Conservation (phyloP, 257 asterid species). For the Solanum paucissectum region DNA sequence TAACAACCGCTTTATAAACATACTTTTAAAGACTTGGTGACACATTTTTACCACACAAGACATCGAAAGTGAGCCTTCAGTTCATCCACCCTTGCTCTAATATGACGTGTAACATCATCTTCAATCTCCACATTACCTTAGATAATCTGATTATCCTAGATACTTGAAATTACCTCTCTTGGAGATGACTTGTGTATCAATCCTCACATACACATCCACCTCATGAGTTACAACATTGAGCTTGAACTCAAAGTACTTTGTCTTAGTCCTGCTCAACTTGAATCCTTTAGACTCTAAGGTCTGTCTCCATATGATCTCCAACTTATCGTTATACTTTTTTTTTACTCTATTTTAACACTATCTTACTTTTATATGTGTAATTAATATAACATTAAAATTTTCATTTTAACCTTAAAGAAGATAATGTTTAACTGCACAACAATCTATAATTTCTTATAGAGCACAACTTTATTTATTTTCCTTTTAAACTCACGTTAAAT, state of each 20-base stretch:
- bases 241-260: background rate
- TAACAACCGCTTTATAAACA: background rate
- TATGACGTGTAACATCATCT: background rate
- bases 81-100: background rate
- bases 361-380: background rate
- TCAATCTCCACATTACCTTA: background rate
- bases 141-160: background rate
- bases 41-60: background rate
- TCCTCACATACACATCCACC: background rate
- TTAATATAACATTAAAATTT: background rate
- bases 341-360: background rate
- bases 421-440: background rate
- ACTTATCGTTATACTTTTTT: background rate
- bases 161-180: background rate
- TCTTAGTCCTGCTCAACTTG: background rate
- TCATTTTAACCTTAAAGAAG: background rate
- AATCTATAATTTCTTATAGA: background rate
- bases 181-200: background rate
- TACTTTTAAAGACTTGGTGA: background rate
- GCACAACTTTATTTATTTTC: background rate
- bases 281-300: background rate
- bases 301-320: background rate
- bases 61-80: background rate
- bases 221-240: background rate
- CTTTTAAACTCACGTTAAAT: background rate